These are phyloP conservation scores for Megacollybia marginata DNA, from an alignment of 768 basidiomycete species.

Conservation along the genomic window DNA sequence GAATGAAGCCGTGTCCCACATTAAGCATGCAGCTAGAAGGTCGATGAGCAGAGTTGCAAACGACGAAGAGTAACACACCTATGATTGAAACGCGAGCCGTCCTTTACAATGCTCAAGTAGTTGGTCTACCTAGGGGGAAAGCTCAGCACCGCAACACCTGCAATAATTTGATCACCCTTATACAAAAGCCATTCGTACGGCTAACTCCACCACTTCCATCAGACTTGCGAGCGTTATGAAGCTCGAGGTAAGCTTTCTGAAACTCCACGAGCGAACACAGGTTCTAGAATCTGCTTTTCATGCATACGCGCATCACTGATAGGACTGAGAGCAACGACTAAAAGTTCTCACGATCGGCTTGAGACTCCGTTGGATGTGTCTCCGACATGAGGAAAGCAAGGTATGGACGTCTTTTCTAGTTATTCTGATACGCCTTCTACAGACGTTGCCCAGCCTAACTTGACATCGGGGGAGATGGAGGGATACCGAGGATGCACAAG, in stretches of 20 bases:
- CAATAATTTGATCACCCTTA: neutral
- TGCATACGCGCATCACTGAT: too few species aligned
- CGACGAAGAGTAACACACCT: neutral
- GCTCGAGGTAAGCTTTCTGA: conserved; percentile 14
- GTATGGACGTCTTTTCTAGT: too few species aligned
- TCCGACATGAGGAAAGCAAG: too few species aligned
- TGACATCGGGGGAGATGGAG: too few species aligned
- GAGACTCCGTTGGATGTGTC: too few species aligned
- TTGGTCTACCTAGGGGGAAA: neutral
- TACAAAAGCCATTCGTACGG: conserved; percentile 20
- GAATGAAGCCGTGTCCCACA: conserved; percentile 22
- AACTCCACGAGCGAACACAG: conserved; percentile 12
- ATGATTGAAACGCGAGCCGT: conserved; percentile 18
- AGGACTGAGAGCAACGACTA: too few species aligned
- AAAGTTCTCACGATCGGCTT: too few species aligned
- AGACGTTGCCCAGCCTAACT: too few species aligned
- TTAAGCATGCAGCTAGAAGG: conserved; percentile 18
- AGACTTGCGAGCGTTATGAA: conserved; percentile 18
- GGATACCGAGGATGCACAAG: too few species aligned
- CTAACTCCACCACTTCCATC: conserved; percentile 25
- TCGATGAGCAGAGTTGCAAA: neutral
- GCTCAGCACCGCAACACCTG: neutral
- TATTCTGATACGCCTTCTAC: too few species aligned
- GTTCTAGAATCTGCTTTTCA: too few species aligned
- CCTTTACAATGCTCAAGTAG: conserved; percentile 11